These are phyloP conservation scores for Rhynchospora breviuscula DNA, from an alignment of 176 grass and related monocot species.

Conservation along the genomic window DNA sequence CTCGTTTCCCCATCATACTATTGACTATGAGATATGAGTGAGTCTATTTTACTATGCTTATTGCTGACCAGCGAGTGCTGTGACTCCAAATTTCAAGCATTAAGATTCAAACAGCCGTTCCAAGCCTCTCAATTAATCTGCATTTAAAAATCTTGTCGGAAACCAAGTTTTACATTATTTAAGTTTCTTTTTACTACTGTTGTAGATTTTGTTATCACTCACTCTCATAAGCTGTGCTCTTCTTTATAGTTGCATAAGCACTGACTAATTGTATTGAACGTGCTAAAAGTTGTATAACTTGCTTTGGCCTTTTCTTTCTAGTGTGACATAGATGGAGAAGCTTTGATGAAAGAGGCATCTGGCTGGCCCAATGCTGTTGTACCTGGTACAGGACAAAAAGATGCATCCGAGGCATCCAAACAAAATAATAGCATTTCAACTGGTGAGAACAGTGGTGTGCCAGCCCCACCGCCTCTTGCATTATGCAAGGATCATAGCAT, in stretches of 20 bases:
- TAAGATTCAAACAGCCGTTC: no score
- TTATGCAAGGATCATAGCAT: constrained; percentile 48
- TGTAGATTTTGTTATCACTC: not conserved
- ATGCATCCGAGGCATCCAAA: constrained; percentile 48
- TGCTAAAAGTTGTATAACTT: constrained; percentile 4
- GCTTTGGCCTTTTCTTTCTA: constrained; percentile 6
- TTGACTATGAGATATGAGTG: not conserved
- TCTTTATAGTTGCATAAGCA: not conserved
- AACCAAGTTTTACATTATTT: no score
- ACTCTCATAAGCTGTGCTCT: not conserved
- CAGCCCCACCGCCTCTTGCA: constrained; percentile 32
- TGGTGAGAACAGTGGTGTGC: constrained; percentile 37
- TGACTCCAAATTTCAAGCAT: no score
- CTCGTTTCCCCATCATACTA: not conserved
- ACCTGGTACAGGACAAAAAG: constrained; percentile 29
- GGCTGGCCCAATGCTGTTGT: constrained; percentile 44
- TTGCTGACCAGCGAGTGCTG: no score
- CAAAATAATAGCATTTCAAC: constrained; percentile 20
- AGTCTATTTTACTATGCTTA: not conserved
- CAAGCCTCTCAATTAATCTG: no score
- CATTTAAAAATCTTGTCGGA: no score
- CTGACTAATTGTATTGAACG: not conserved
- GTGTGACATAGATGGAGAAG: constrained; percentile 63
- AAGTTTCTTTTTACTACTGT: not conserved
- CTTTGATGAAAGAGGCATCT: constrained; percentile 23